A percentile compares a stretch with the other conserved stretches of the same genome.
phyloP scores from a whole-genome alignment of 164 flowering plant species.

The Malania oleifera region DNA sequence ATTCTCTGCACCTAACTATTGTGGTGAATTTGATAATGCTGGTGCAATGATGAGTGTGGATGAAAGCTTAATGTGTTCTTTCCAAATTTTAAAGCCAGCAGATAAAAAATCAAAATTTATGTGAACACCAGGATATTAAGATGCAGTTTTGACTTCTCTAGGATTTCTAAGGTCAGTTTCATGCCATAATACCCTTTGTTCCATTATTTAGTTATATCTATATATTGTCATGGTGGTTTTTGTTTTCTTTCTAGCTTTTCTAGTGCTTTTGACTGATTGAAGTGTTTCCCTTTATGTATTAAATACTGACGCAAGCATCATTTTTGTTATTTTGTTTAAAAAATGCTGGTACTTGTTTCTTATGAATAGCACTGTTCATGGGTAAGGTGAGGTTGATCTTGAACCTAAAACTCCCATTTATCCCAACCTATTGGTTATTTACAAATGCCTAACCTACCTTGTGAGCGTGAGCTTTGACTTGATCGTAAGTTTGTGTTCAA shows the following conservation, averaged over 20 bases:
- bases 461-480: too few relatives aligned
- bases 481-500: too few relatives aligned
- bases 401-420: too few relatives aligned
- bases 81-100: conserved; percentile 77
- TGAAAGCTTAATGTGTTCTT: conserved; percentile 83
- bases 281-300: background rate
- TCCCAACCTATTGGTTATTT: background rate
- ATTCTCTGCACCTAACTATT: conserved; percentile 85
- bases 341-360: too few relatives aligned
- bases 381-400: too few relatives aligned
- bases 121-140: conserved; percentile 27
- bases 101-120: conserved; percentile 47
- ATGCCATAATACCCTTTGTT: background rate
- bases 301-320: too few relatives aligned
- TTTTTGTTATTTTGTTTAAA: too few relatives aligned
- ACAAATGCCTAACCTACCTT: background rate
- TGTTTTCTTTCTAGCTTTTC: background rate
- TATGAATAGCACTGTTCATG: too few relatives aligned
- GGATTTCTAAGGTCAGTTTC: conserved; percentile 27
- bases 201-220: background rate
- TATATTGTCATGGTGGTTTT: background rate
- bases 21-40: conserved; percentile 90
- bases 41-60: conserved; percentile 95
- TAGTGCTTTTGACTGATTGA: background rate
- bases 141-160: conserved; percentile 1